Conservation (phyloP, 2,329 filamentous ascomycete species). For the Epichloe festucae region DNA sequence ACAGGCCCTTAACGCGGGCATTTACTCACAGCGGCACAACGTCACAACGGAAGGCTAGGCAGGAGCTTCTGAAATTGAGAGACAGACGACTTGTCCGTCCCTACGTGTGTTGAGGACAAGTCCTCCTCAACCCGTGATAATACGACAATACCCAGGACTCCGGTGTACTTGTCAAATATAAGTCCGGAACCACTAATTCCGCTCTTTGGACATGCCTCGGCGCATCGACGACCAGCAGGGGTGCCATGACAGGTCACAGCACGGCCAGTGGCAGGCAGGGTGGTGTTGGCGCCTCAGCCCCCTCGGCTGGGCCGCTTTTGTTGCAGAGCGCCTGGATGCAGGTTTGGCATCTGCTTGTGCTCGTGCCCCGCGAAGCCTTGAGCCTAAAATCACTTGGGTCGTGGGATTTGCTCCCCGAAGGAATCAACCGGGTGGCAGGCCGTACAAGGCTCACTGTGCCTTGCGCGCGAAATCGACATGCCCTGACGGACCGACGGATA, state of each 20-base stretch:
- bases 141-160: neutral
- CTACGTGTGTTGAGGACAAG: neutral
- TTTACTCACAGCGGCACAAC: neutral
- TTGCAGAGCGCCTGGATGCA: slow-evolving; percentile 2
- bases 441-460: neutral
- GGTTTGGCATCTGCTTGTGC: slow-evolving; percentile 1
- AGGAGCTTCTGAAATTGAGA: neutral
- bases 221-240: slow-evolving; percentile 1
- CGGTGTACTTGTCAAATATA: neutral
- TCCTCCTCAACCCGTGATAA: neutral
- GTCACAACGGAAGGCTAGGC: neutral
- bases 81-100: no score
- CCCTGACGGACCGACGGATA: neutral
- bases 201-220: neutral
- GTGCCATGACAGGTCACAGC: slow-evolving; percentile 2
- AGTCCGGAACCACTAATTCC: neutral
- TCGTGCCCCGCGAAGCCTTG: neutral
- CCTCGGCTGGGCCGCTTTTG: neutral
- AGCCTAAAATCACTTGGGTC: neutral
- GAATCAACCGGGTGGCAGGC: neutral
- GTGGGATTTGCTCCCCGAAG: neutral
- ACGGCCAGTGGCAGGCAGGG: slow-evolving; percentile 2
- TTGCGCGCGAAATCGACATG: neutral
- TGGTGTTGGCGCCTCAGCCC: neutral
- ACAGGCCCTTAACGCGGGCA: neutral